Evolutionary conservation across 441 rosid genomes (phyloP).

Genomic region (Corymbia calophylla): DNA sequence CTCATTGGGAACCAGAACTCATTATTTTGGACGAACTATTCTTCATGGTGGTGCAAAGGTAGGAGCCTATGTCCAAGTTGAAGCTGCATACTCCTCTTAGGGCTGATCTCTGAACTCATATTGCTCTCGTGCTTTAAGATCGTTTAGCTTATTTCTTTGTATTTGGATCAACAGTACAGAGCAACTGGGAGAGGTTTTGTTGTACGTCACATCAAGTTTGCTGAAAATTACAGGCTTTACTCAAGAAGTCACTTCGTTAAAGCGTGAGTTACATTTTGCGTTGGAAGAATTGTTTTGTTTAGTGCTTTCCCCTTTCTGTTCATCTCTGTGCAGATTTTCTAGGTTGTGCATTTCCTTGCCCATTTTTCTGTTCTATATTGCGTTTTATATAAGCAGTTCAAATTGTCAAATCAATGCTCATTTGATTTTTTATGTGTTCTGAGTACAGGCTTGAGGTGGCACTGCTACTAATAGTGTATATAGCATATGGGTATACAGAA

Average conservation of each 20-base stretch:
- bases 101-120: background rate
- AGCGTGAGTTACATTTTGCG: conserved; percentile 53
- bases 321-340: background rate
- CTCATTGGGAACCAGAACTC: conserved; percentile 92
- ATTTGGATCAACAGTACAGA: conserved; percentile 59
- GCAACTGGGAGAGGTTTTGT: conserved; percentile 99
- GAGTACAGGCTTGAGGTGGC: conserved; percentile 87
- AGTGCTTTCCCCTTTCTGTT: background rate
- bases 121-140: background rate
- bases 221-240: conserved; percentile 94
- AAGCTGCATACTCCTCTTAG: background rate
- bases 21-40: conserved; percentile 98
- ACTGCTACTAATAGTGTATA: conserved; percentile 77
- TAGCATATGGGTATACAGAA: conserved; percentile 73
- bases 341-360: background rate
- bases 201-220: conserved; percentile 95
- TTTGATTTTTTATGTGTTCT: background rate
- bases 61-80: background rate
- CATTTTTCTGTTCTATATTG: background rate
- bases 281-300: background rate
- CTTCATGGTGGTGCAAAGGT: conserved; percentile 99
- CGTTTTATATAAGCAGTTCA: background rate
- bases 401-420: background rate
- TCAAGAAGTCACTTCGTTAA: conserved; percentile 97
- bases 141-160: background rate